These are phyloP conservation scores for slime mould (Dictyostelium discoideum) DNA, from an alignment of 78 protist genomes.

Conservation along the genomic window DNA sequence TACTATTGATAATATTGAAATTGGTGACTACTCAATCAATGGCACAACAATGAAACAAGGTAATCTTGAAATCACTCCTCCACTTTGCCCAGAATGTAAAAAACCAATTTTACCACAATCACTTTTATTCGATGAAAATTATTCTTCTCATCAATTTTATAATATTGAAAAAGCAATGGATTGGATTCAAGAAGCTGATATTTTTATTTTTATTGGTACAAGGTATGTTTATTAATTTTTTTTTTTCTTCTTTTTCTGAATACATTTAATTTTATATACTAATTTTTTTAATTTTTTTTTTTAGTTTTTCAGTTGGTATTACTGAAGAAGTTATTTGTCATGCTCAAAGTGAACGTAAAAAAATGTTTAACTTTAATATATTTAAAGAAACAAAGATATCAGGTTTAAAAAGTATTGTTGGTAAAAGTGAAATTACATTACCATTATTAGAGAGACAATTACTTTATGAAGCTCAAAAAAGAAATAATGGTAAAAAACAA, in stretches of 20 bases:
- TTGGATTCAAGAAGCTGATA: slow-evolving; percentile 64
- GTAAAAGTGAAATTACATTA: slow-evolving; percentile 40
- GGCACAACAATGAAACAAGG: slow-evolving; percentile 56
- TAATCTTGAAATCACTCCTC: slow-evolving; percentile 58
- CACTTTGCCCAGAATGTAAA: slow-evolving; percentile 53
- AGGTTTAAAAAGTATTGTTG: slow-evolving; percentile 3
- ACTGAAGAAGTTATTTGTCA: slow-evolving; percentile 49
- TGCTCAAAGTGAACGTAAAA: slow-evolving; percentile 13
- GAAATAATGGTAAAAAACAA: neutral
- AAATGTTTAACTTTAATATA: slow-evolving; percentile 72
- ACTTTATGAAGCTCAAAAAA: slow-evolving; percentile 7
- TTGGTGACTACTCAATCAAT: slow-evolving; percentile 38
- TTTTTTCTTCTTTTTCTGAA: neutral
- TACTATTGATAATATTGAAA: slow-evolving; percentile 31
- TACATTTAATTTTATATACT: neutral
- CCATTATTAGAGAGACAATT: slow-evolving; percentile 55
- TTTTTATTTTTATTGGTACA: slow-evolving; percentile 23
- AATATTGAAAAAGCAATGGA: slow-evolving; percentile 50
- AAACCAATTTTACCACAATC: slow-evolving; percentile 74
- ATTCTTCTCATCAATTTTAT: slow-evolving; percentile 53
- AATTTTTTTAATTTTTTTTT: slow-evolving; percentile 21
- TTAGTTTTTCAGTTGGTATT: slow-evolving; percentile 70
- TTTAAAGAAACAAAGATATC: slow-evolving; percentile 30
- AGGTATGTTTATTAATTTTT: neutral
- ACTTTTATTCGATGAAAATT: slow-evolving; percentile 69